These are phyloP conservation scores for Agrocybe pediades DNA, from an alignment of 768 basidiomycete species.

Conservation along the genomic window DNA sequence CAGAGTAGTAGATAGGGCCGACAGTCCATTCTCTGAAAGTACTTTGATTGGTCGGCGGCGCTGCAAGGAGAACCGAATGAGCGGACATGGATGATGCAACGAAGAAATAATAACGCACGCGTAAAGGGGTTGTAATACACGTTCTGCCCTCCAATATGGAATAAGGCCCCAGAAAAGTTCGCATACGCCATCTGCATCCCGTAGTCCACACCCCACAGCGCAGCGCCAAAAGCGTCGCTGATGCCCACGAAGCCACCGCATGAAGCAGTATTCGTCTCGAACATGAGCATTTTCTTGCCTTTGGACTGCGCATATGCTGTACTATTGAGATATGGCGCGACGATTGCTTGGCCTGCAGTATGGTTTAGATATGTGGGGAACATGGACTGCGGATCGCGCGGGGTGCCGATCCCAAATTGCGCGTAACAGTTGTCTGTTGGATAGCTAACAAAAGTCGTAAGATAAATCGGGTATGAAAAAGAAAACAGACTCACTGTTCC, in stretches of 20 bases:
- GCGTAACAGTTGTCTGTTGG: constrained; percentile 64
- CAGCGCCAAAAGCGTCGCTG: constrained; percentile 62
- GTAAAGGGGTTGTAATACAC: constrained; percentile 56
- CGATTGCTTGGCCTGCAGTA: constrained; percentile 47
- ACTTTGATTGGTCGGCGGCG: constrained; percentile 58
- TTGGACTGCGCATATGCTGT: constrained; percentile 42
- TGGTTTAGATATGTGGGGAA: constrained; percentile 70
- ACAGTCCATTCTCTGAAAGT: constrained; percentile 72
- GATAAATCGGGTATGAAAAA: background rate
- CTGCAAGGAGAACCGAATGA: constrained; percentile 25
- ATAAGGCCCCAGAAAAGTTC: constrained; percentile 52
- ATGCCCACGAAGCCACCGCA: constrained; percentile 71
- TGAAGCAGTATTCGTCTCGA: constrained; percentile 72
- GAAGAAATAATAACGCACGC: constrained; percentile 35
- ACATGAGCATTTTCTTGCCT: constrained; percentile 57
- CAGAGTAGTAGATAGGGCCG: constrained; percentile 76
- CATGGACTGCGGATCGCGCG: constrained; percentile 43
- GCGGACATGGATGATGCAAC: background rate
- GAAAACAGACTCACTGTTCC: constrained; percentile 48
- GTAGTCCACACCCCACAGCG: constrained; percentile 67
- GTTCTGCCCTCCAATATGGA: constrained; percentile 65
- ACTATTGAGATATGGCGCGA: constrained; percentile 53
- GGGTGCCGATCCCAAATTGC: constrained; percentile 43
- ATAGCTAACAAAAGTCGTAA: constrained; percentile 38
- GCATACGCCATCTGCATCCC: constrained; percentile 55